phyloP scores from a whole-genome alignment of 2,329 filamentous ascomycete species.

The Sordariomycetes sp. region DNA sequence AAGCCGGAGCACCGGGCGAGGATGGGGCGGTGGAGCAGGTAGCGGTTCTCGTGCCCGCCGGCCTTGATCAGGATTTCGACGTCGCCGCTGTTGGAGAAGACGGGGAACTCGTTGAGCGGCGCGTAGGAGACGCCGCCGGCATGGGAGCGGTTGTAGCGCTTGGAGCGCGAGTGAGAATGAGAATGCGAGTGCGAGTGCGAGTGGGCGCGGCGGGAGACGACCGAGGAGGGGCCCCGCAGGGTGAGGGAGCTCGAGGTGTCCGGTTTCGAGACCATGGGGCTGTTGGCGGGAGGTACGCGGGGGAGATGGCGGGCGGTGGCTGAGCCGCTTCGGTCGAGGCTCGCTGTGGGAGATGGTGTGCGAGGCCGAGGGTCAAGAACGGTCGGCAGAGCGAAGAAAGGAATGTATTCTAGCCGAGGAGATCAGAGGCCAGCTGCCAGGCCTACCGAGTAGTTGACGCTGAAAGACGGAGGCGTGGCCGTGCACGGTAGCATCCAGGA shows the following conservation, averaged over 20 bases:
- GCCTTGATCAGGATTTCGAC: slow-evolving; percentile 76
- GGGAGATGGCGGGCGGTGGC: no score
- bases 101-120: slow-evolving; percentile 82
- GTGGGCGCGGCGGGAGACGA: slow-evolving; percentile 42
- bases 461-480: neutral
- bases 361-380: no score
- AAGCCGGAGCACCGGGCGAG: slow-evolving; percentile 86
- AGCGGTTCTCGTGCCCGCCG: slow-evolving; percentile 65
- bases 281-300: neutral
- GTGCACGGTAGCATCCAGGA: neutral
- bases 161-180: slow-evolving; percentile 39
- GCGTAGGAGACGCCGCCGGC: slow-evolving; percentile 59
- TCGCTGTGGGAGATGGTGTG: no score
- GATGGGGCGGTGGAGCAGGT: slow-evolving; percentile 79
- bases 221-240: slow-evolving; percentile 47
- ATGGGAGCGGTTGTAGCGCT: slow-evolving; percentile 74
- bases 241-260: slow-evolving; percentile 41
- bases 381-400: no score
- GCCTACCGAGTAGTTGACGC: no score
- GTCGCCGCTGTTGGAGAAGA: slow-evolving; percentile 84
- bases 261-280: slow-evolving; percentile 53
- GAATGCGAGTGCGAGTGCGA: slow-evolving; percentile 1
- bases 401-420: no score
- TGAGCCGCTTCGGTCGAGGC: no score
- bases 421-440: no score